A percentile compares a stretch with the other conserved stretches of the same genome.
Conservation (phyloP, 768 basidiomycete genomes). For the Lactarius hengduanensis region DNA sequence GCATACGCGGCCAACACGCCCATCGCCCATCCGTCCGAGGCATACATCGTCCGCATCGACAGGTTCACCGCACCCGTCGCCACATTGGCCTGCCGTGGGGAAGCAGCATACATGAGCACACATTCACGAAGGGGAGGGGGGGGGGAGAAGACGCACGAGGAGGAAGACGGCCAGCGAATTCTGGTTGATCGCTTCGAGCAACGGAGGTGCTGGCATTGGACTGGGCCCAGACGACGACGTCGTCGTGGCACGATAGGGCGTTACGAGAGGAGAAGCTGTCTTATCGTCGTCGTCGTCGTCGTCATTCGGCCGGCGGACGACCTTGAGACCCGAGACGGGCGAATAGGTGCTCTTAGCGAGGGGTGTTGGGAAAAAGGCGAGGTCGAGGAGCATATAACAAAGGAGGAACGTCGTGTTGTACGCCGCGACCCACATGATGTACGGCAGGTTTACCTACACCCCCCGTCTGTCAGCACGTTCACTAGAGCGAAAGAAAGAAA, state of each 20-base stretch:
- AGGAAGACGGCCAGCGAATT: constrained; percentile 83
- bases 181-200: constrained; percentile 80
- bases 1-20: constrained; percentile 61
- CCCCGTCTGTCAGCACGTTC: neutral
- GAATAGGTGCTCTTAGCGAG: constrained; percentile 37
- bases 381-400: constrained; percentile 75
- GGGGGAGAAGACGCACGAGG: constrained; percentile 49
- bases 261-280: neutral
- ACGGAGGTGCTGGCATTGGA: constrained; percentile 40
- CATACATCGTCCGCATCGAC: constrained; percentile 78
- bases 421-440: constrained; percentile 85
- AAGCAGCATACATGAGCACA: neutral
- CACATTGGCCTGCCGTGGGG: constrained; percentile 70
- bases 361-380: constrained; percentile 58
- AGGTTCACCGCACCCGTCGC: constrained; percentile 84
- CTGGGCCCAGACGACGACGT: constrained; percentile 31
- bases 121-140: neutral
- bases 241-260: constrained; percentile 15
- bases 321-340: constrained; percentile 39
- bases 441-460: constrained; percentile 85
- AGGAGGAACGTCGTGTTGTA: constrained; percentile 87
- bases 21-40: constrained; percentile 54
- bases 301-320: constrained; percentile 14
- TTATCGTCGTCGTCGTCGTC: neutral
- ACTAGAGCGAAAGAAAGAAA: neutral